A percentile compares a stretch with the other conserved stretches of the same genome.
phyloP scores from a whole-genome alignment of 164 flowering plant genomes.

The Taxillus chinensis region DNA sequence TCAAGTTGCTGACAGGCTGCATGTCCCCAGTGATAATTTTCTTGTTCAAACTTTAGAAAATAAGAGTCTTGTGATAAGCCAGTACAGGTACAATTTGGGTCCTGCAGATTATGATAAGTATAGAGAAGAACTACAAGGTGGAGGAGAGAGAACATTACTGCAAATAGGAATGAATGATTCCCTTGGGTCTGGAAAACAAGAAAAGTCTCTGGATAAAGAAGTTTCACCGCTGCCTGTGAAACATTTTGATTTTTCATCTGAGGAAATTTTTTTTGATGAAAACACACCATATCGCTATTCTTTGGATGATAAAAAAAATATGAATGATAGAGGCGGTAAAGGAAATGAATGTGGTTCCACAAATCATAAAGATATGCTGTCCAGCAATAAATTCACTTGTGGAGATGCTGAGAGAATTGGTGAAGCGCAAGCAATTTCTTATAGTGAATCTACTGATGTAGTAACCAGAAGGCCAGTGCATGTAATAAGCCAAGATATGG shows the following conservation, averaged over 20 bases:
- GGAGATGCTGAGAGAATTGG: slow-evolving; percentile 11
- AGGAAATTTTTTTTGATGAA: slow-evolving; percentile 37
- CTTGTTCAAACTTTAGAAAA: slow-evolving; percentile 18
- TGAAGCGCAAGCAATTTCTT: slow-evolving; percentile 12
- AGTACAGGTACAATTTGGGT: slow-evolving; percentile 12
- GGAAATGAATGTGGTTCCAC: slow-evolving; percentile 16
- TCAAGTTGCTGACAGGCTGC: slow-evolving; percentile 67
- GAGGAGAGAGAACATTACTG: slow-evolving; percentile 14
- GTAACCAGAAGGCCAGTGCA: slow-evolving; percentile 11
- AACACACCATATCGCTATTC: slow-evolving; percentile 7
- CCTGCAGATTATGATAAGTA: slow-evolving; percentile 9
- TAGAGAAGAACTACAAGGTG: slow-evolving; percentile 10
- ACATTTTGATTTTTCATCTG: slow-evolving; percentile 73
- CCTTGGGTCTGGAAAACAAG: slow-evolving; percentile 16
- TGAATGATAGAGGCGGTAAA: slow-evolving; percentile 6
- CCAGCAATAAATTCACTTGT: slow-evolving; percentile 5
- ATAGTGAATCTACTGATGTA: slow-evolving; percentile 7
- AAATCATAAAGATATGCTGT: slow-evolving; percentile 9
- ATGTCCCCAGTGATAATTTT: slow-evolving; percentile 21
- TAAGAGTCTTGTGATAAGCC: slow-evolving; percentile 9
- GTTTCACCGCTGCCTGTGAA: slow-evolving; percentile 71
- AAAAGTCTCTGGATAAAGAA: slow-evolving; percentile 25
- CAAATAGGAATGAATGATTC: slow-evolving; percentile 14
- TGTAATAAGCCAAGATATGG: slow-evolving; percentile 13
- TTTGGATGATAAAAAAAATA: slow-evolving; percentile 7